Percentiles rank a stretch among this genome's conserved stretches.
phyloP scores from a whole-genome alignment of 2,329 filamentous ascomycete species.

The Venturia asperata region DNA sequence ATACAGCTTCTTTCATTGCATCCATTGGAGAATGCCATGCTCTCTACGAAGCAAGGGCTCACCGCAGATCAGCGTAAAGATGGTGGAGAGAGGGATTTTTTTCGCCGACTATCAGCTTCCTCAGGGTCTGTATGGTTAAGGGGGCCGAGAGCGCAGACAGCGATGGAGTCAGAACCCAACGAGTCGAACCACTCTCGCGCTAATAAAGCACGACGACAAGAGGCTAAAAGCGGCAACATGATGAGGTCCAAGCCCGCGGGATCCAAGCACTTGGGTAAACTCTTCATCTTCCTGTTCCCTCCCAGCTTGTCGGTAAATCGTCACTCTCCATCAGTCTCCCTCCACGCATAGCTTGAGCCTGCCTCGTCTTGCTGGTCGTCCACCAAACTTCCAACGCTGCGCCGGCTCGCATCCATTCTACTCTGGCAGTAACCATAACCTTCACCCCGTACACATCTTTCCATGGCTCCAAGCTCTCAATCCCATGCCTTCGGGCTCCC shows the following conservation, averaged over 20 bases:
- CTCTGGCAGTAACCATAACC: neutral
- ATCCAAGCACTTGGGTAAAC: slow-evolving; percentile 3
- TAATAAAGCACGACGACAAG: neutral
- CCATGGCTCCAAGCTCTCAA: neutral
- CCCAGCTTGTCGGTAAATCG: neutral
- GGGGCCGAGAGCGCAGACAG: neutral
- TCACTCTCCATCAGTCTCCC: neutral
- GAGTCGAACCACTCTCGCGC: neutral
- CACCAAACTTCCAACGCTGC: neutral
- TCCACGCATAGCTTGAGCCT: neutral
- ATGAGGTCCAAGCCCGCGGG: neutral
- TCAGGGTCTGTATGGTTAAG: no score
- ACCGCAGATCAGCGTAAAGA: no score
- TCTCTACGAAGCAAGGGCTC: no score
- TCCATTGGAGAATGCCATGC: no score
- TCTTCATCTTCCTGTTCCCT: slow-evolving; percentile 4
- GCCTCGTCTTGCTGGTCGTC: neutral
- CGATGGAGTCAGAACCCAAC: neutral
- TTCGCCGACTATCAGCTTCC: no score
- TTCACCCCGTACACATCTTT: neutral
- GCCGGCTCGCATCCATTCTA: neutral
- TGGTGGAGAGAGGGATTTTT: no score
- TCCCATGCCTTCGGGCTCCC: slow-evolving; percentile 3
- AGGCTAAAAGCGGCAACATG: neutral
- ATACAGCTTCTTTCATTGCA: no score